Evolutionary conservation across 2,329 filamentous ascomycete genomes (phyloP), one percentile per base, ranked within the genome.

Genomic region (Beauveria pseudobassiana): DNA sequence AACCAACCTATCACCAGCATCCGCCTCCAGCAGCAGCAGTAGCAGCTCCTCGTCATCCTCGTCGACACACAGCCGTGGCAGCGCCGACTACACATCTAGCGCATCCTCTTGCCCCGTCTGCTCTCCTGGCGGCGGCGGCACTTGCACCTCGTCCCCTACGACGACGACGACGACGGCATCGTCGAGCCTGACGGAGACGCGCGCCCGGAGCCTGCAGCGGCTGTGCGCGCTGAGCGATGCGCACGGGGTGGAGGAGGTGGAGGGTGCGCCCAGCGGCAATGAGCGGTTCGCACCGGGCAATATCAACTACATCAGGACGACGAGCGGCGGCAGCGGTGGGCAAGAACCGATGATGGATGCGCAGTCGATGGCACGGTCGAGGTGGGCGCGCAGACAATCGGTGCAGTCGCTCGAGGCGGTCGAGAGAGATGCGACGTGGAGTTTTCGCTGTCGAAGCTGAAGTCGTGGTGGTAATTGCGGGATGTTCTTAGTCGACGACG

Each of bases 201-300:
- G 58, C 26, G 58, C 58, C 20, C 6, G 16, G 49, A 53, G 58
- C n/a, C 42, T 60, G 10, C 58, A 54, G 58, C 58, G 58, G 20
- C 49, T 60, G 18, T 60, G 58, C 20, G 58, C 53, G n/a, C 22
- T 60, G n/a, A 30, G 58, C 42, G 40, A 24, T 6, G 45, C 43
- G 12, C 26, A 40, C 20, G 26, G 14, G 8, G 46, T 5, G 34
- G 34, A 5, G 12, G 34, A 38, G 14, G 34, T 2, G 12, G 14
- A 38, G 12, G 30, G 3, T 14, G 30, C 30, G 30, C 5, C 14
- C 22, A 38, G 18, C 22, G 42, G 28, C 40, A 60, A 53, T n/a
- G 28, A 26, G 40, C 20, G 42, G 40, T 45, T 48, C 18, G 5
- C 42, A 20, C 50, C 49, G 20, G 42, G 9, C 9, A 60, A 60